Evolutionary conservation across 2,329 filamentous ascomycete species (phyloP).

Genomic region (Aureobasidium sp.): DNA sequence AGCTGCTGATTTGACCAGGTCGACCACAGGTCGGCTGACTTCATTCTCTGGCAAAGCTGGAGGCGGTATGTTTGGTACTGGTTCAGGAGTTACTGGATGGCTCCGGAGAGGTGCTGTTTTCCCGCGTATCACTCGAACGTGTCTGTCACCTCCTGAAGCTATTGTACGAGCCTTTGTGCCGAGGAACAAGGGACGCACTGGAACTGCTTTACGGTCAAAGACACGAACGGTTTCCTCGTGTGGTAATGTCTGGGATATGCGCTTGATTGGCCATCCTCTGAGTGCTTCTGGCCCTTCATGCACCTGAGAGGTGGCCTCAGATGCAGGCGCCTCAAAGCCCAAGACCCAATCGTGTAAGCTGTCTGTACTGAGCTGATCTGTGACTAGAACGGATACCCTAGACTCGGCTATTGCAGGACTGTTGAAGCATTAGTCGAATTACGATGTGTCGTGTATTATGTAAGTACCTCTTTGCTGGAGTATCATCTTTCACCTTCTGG

Average conservation of each 20-base stretch:
- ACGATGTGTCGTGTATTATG: background rate
- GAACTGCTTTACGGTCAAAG: background rate
- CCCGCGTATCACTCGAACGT: conserved; percentile 8
- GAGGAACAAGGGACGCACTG: conserved; percentile 2
- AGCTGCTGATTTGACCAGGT: background rate
- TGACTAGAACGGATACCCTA: conserved; percentile 28
- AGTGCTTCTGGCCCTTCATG: conserved; percentile 17
- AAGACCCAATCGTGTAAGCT: conserved; percentile 26
- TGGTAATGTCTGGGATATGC: conserved; percentile 11
- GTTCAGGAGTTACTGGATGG: conserved; percentile 2
- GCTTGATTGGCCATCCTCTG: conserved; percentile 15
- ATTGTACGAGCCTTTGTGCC: conserved; percentile 3
- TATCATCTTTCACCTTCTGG: background rate
- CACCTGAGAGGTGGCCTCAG: conserved; percentile 1
- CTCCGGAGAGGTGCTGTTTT: conserved; percentile 14
- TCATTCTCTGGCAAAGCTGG: background rate
- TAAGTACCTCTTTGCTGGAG: background rate
- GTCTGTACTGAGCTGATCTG: conserved; percentile 25
- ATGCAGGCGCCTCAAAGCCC: conserved; percentile 16
- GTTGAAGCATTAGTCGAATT: background rate
- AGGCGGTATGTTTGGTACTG: conserved; percentile 25
- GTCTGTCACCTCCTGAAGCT: background rate
- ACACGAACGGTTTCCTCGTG: conserved; percentile 23
- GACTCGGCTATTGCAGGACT: conserved; percentile 28
- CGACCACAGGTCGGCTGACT: background rate